Evolutionary conservation across 2,329 filamentous ascomycete genomes (phyloP).

Genomic region (Claviceps africana): DNA sequence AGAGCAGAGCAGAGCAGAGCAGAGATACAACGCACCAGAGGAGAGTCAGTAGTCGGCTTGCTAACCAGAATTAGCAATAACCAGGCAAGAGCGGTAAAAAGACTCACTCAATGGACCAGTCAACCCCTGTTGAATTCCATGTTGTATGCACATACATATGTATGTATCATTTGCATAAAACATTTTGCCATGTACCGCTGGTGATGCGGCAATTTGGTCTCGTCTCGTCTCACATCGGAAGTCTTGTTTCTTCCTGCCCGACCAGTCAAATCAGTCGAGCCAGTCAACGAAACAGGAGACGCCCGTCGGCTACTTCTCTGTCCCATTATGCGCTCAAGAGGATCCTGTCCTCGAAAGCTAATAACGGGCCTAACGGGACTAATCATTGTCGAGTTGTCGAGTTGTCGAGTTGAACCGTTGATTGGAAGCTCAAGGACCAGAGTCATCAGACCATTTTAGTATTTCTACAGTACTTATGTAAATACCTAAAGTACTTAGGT

Average conservation of each 20-base stretch:
- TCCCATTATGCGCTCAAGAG: neutral
- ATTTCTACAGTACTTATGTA: no score
- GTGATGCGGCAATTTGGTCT: constrained; percentile 1
- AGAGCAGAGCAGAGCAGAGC: no score
- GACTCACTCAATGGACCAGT: neutral
- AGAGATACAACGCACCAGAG: neutral
- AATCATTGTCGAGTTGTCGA: neutral
- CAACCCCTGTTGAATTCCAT: neutral
- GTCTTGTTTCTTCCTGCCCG: neutral
- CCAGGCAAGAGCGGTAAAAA: neutral
- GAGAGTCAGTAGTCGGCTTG: neutral
- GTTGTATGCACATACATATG: neutral
- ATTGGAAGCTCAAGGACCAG: neutral
- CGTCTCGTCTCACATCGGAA: neutral
- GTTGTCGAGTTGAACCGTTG: neutral
- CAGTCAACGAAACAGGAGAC: neutral
- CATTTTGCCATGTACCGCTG: constrained; percentile 1
- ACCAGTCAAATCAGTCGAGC: neutral
- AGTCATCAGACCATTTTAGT: neutral
- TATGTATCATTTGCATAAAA: constrained; percentile 3
- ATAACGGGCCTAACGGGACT: neutral
- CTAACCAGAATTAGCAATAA: neutral
- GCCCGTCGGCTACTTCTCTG: neutral
- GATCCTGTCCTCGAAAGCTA: neutral
- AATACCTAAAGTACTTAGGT: no score